Conservation (phyloP, 1,284 basidiomycete species). For the Trametes pubescens region DNA sequence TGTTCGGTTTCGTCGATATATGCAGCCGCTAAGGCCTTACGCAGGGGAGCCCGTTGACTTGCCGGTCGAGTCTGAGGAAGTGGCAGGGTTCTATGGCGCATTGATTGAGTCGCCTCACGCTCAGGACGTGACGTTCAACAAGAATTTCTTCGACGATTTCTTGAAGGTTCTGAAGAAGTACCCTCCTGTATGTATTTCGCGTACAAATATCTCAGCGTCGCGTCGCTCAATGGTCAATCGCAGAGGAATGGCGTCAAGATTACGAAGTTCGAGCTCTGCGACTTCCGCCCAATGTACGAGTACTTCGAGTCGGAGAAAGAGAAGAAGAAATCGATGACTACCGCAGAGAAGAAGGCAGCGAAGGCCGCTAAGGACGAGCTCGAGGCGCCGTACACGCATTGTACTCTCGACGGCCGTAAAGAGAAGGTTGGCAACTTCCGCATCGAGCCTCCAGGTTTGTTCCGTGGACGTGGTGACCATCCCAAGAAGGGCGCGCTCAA, state of each 20-base stretch:
- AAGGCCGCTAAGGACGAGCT: conserved; percentile 87
- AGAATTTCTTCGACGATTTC: conserved; percentile 98
- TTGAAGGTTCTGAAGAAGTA: conserved; percentile 78
- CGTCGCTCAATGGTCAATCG: conserved; percentile 5
- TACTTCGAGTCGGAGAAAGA: conserved; percentile 93
- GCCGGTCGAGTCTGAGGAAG: conserved; percentile 91
- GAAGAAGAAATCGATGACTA: conserved; percentile 89
- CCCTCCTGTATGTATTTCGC: conserved; percentile 77
- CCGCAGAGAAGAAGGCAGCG: conserved; percentile 88
- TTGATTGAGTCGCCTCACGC: conserved; percentile 95
- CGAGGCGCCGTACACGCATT: conserved; percentile 88
- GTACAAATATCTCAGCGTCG: not conserved
- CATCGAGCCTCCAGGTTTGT: conserved; percentile 97
- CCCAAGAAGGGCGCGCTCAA: conserved; percentile 97
- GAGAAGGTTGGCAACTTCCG: conserved; percentile 99
- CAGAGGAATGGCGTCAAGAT: conserved; percentile 83
- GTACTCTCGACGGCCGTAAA: conserved; percentile 92
- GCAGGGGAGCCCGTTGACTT: conserved; percentile 84
- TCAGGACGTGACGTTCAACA: conserved; percentile 88
- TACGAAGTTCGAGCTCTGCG: conserved; percentile 82
- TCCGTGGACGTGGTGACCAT: conserved; percentile 97
- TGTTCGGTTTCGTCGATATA: not conserved
- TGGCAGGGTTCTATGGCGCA: conserved; percentile 96
- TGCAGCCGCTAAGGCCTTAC: not conserved
- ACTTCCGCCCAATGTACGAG: conserved; percentile 96